Evolutionary conservation across 2,329 filamentous ascomycete genomes (phyloP).

Genomic region (Colletotrichum costaricense): DNA sequence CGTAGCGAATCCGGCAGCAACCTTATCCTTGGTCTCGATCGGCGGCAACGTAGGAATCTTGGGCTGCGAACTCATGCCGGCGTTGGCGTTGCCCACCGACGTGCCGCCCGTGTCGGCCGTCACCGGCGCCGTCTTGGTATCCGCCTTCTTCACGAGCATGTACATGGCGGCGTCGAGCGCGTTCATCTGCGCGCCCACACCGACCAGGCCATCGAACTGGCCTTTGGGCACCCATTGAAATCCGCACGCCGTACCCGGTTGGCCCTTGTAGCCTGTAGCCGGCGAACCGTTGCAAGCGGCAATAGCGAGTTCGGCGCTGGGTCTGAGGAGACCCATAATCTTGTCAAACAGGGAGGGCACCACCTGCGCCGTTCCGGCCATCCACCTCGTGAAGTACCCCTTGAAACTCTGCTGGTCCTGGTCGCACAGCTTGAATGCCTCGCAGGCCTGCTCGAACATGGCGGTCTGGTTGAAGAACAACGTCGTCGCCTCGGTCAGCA

Average conservation of each 20-base stretch:
- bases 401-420: constrained; percentile 81
- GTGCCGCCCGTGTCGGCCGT: constrained; percentile 70
- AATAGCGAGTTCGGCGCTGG: constrained; percentile 64
- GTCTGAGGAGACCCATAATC: constrained; percentile 63
- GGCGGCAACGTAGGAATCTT: constrained; percentile 45
- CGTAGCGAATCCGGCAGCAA: constrained; percentile 68
- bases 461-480: constrained; percentile 69
- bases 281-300: constrained; percentile 61
- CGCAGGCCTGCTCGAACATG: constrained; percentile 76
- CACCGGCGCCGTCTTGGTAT: constrained; percentile 52
- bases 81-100: constrained; percentile 61
- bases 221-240: constrained; percentile 68
- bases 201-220: constrained; percentile 68
- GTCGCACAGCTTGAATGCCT: constrained; percentile 70
- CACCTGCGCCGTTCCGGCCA: constrained; percentile 65
- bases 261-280: constrained; percentile 58
- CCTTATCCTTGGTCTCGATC: constrained; percentile 63
- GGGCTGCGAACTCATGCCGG: constrained; percentile 48
- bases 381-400: constrained; percentile 77
- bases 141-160: constrained; percentile 59
- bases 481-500: constrained; percentile 61
- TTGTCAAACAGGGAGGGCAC: constrained; percentile 62
- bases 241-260: constrained; percentile 72
- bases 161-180: constrained; percentile 73
- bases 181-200: constrained; percentile 78